phyloP scores from a whole-genome alignment of 2,329 filamentous ascomycete genomes.

The Sporothrix curviconia region DNA sequence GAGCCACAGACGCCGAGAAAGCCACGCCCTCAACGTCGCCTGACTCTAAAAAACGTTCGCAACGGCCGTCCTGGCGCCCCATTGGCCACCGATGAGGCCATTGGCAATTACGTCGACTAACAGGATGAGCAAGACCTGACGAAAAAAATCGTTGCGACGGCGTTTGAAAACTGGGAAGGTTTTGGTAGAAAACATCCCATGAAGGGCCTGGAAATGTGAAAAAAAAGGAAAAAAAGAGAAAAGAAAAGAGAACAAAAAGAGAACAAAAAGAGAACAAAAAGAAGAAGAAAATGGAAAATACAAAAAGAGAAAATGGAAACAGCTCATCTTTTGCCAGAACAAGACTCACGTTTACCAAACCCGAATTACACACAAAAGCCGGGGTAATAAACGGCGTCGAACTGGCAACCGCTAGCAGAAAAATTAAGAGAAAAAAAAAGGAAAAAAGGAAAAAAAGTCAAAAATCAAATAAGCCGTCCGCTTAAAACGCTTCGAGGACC shows the following conservation, averaged over 20 bases:
- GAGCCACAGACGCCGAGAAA: no score
- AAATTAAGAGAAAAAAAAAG: no score
- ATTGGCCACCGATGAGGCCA: constrained; percentile 17
- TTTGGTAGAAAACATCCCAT: no score
- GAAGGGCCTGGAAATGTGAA: no score
- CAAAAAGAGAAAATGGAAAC: no score
- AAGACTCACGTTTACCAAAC: not conserved
- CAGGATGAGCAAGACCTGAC: not conserved
- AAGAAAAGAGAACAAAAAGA: not conserved
- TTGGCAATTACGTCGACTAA: constrained; percentile 8
- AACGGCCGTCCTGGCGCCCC: not conserved
- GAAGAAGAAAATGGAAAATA: no score
- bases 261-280: not conserved
- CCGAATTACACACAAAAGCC: not conserved
- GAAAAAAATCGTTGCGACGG: not conserved
- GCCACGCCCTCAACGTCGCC: not conserved
- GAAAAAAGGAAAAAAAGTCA: not conserved
- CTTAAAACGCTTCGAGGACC: not conserved
- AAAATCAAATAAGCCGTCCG: no score
- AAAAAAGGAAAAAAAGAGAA: not conserved
- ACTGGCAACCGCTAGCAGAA: no score
- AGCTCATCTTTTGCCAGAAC: no score
- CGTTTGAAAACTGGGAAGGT: not conserved
- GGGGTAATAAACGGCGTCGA: constrained; percentile 5
- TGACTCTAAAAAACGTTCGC: not conserved